Percentiles rank a stretch among this genome's conserved stretches.
These are phyloP conservation scores for Pseudognaphalium luteoalbum DNA, from an alignment of 129 eudicot genomes.

Conservation along the genomic window DNA sequence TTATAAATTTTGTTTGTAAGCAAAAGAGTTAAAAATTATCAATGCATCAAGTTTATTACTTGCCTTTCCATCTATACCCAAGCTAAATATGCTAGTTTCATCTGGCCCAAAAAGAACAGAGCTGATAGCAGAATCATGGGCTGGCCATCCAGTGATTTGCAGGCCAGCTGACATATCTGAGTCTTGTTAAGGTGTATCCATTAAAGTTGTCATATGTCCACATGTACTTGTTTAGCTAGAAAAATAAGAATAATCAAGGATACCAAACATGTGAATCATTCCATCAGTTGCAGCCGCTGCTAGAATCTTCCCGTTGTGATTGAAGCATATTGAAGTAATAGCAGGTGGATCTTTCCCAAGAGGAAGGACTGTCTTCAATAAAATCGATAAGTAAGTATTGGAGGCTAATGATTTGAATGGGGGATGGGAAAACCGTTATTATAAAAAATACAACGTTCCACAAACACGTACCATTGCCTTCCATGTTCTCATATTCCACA, in stretches of 20 bases:
- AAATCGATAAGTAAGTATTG: conserved; percentile 2
- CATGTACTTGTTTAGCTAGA: background rate
- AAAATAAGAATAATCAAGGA: conserved; percentile 39
- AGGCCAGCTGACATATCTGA: conserved; percentile 94
- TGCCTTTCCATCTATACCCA: conserved; percentile 88
- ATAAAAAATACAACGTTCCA: background rate
- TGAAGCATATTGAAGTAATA: conserved; percentile 86
- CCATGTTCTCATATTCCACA: conserved; percentile 99
- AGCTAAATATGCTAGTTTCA: conserved; percentile 93
- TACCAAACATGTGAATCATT: conserved; percentile 99
- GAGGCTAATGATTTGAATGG: background rate
- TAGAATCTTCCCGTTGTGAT: conserved; percentile 97
- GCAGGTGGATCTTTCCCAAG: conserved; percentile 99
- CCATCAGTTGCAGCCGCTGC: conserved; percentile 99
- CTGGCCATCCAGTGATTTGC: conserved; percentile 99
- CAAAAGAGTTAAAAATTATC: background rate
- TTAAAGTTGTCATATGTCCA: background rate
- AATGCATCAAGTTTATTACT: conserved; percentile 7
- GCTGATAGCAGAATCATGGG: conserved; percentile 93
- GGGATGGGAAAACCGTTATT: background rate
- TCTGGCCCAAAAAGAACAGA: conserved; percentile 96
- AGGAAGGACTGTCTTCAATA: conserved; percentile 96
- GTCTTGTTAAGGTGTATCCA: conserved; percentile 47
- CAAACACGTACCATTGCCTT: conserved; percentile 75
- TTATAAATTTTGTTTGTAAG: background rate